Percentiles rank a stretch among this genome's conserved stretches.
phyloP scores from a whole-genome alignment of 495 filamentous ascomycete species.

The Trichoderma parareesei region DNA sequence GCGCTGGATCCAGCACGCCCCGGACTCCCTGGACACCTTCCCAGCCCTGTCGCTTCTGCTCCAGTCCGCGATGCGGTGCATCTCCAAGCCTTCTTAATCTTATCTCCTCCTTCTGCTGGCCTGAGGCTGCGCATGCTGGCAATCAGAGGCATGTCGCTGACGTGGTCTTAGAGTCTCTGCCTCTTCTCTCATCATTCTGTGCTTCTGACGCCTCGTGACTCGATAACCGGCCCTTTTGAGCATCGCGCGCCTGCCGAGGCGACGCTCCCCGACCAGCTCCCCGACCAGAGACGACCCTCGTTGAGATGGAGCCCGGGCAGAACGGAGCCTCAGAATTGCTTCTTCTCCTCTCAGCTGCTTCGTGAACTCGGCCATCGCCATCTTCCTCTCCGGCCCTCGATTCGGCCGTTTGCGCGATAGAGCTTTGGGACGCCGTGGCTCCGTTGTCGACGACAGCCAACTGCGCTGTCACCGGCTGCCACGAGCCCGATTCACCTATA shows the following conservation, averaged over 20 bases:
- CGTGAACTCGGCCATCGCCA: neutral
- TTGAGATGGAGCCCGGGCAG: constrained; percentile 7
- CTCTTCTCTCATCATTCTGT: neutral
- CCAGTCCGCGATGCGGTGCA: constrained; percentile 6
- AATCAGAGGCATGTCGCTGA: neutral
- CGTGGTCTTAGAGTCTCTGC: neutral
- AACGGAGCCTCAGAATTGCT: neutral
- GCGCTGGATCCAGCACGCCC: constrained; percentile 7
- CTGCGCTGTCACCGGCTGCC: constrained; percentile 4
- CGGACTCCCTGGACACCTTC: constrained; percentile 7
- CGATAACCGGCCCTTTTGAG: neutral
- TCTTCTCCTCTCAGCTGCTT: neutral
- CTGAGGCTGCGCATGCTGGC: neutral
- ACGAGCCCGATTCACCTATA: neutral
- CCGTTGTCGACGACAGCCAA: neutral
- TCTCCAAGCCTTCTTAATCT: neutral
- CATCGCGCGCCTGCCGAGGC: neutral
- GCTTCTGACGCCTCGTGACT: constrained; percentile 1
- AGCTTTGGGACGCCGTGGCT: neutral
- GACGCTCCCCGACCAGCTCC: neutral
- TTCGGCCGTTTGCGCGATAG: constrained; percentile 4
- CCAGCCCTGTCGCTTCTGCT: constrained; percentile 1
- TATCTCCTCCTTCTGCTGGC: neutral
- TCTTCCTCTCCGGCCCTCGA: neutral
- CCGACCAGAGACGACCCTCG: neutral